Evolutionary conservation across 2,329 filamentous ascomycete species (phyloP).

Genomic region (Fusarium xyrophilum): DNA sequence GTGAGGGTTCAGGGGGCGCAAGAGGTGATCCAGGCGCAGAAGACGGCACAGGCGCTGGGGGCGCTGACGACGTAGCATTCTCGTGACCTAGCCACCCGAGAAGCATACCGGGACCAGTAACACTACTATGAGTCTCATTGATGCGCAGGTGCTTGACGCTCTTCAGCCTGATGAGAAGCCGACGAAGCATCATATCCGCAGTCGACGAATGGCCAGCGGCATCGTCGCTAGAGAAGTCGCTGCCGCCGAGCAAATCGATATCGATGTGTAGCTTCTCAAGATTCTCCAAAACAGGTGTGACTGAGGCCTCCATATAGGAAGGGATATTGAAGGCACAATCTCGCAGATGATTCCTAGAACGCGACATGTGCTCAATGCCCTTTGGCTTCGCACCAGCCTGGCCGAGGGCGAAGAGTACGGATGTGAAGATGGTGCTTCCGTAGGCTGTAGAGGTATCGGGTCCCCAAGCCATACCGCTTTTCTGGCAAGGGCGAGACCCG

Average conservation of each 20-base stretch:
- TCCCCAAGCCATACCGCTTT: not conserved
- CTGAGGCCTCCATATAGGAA: slow-evolving; percentile 45
- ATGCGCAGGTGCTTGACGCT: slow-evolving; percentile 61
- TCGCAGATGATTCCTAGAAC: slow-evolving; percentile 42
- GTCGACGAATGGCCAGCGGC: not conserved
- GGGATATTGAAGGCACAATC: slow-evolving; percentile 57
- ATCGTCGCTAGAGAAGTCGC: not conserved
- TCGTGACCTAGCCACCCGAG: slow-evolving; percentile 50
- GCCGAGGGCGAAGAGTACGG: slow-evolving; percentile 53
- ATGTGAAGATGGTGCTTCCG: slow-evolving; percentile 48
- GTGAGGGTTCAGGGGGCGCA: slow-evolving; percentile 22
- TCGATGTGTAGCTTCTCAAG: slow-evolving; percentile 53
- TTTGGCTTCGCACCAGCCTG: slow-evolving; percentile 48
- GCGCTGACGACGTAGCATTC: not conserved
- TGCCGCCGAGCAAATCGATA: slow-evolving; percentile 34
- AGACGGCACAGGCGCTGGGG: not conserved
- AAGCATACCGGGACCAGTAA: slow-evolving; percentile 39
- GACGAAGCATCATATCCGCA: slow-evolving; percentile 30
- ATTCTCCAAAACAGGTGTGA: slow-evolving; percentile 52
- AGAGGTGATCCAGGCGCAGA: not conserved
- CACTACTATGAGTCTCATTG: slow-evolving; percentile 46
- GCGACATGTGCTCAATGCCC: slow-evolving; percentile 58
- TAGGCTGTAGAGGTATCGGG: slow-evolving; percentile 30
- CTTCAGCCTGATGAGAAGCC: slow-evolving; percentile 37
- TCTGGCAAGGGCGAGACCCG: slow-evolving; percentile 34